A percentile compares a stretch with the other conserved stretches of the same genome.
Conservation (phyloP, 345 rosid genomes). For the Schrenkiella parvula region DNA sequence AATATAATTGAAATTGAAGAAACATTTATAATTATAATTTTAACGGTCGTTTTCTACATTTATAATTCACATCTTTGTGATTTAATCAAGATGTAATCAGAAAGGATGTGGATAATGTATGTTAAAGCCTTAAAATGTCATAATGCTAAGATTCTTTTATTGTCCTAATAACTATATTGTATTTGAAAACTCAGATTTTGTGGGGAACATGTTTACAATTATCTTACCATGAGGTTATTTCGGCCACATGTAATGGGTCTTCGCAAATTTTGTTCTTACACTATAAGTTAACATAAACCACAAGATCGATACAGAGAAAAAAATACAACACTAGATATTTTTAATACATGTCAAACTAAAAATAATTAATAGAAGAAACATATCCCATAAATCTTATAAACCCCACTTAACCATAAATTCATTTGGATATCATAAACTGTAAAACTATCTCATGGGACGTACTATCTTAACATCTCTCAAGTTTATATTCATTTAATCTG, state of each 20-base stretch:
- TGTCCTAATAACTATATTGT: background rate
- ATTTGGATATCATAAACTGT: background rate
- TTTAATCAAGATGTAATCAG: background rate
- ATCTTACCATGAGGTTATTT: background rate
- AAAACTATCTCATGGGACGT: background rate
- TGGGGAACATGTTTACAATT: background rate
- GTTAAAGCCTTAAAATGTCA: background rate
- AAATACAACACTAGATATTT: background rate
- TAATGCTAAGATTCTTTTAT: background rate
- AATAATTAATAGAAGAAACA: background rate
- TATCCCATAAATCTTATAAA: background rate
- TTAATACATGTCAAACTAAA: too few relatives aligned
- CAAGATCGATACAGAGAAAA: background rate
- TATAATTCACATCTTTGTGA: background rate
- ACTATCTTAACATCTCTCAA: background rate
- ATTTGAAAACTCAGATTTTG: background rate
- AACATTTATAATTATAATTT: too few relatives aligned
- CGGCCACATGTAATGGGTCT: background rate
- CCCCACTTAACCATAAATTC: background rate
- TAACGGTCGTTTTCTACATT: background rate
- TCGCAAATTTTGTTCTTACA: background rate
- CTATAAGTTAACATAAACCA: constrained; percentile 9
- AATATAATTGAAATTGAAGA: too few relatives aligned
- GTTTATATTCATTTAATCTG: background rate
- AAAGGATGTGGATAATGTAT: background rate